These are phyloP conservation scores for Gaeumannomyces tritici DNA, from an alignment of 2,329 filamentous ascomycete species.

Conservation along the genomic window DNA sequence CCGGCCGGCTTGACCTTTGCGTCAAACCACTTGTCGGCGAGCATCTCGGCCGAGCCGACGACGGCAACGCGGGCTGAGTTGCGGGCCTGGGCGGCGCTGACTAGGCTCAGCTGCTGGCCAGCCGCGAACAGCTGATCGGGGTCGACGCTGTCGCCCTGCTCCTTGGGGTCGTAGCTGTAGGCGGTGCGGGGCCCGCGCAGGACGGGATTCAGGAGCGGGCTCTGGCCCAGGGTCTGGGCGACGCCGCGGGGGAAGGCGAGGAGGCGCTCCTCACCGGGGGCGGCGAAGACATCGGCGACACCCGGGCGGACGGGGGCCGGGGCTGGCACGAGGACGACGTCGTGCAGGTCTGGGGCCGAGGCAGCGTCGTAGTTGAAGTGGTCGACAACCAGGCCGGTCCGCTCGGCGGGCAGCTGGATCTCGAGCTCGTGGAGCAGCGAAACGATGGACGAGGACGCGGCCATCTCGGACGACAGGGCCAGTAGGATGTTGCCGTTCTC, in stretches of 20 bases:
- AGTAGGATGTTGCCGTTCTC: constrained; percentile 83
- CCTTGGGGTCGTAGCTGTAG: constrained; percentile 91
- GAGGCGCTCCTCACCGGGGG: constrained; percentile 43
- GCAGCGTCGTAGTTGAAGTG: constrained; percentile 87
- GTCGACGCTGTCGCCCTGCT: constrained; percentile 63
- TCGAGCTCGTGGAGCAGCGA: constrained; percentile 82
- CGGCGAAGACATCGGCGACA: constrained; percentile 69
- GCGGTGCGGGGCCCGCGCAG: constrained; percentile 74
- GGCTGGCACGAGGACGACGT: constrained; percentile 71
- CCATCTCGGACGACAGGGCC: constrained; percentile 62
- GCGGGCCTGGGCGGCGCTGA: constrained; percentile 81
- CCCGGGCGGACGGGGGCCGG: constrained; percentile 57
- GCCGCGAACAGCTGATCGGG: constrained; percentile 76
- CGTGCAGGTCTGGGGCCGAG: constrained; percentile 73
- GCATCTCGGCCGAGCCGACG: constrained; percentile 75
- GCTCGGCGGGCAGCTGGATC: constrained; percentile 76
- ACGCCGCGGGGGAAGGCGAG: constrained; percentile 76
- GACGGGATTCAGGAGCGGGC: constrained; percentile 70
- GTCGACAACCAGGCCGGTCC: constrained; percentile 78
- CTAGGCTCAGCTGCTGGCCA: constrained; percentile 72
- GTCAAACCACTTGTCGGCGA: constrained; percentile 83
- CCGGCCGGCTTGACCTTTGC: constrained; percentile 60
- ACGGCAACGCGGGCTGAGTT: constrained; percentile 88
- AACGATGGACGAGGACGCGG: constrained; percentile 63
- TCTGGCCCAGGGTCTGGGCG: constrained; percentile 72